A percentile compares a stretch with the other conserved stretches of the same genome.
phyloP scores from a whole-genome alignment of 2,329 filamentous ascomycete genomes.

The Leptographium radiaticola region DNA sequence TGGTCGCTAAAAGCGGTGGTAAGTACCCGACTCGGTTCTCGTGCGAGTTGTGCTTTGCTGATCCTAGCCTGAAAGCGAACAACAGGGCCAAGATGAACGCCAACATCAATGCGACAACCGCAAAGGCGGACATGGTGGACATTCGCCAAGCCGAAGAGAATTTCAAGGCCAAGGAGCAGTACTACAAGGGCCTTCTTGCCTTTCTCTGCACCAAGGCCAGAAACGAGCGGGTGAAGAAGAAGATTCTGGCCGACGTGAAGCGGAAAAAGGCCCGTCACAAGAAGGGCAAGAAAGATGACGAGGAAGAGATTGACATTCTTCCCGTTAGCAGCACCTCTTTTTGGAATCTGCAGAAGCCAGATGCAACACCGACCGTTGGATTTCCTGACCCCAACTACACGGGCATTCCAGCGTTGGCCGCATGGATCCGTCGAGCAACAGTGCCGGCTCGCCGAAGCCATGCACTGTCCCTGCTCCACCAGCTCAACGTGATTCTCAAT shows the following conservation, averaged over 20 bases:
- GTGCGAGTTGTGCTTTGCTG: no score
- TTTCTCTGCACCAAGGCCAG: background rate
- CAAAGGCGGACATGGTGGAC: background rate
- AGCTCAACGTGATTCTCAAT: background rate
- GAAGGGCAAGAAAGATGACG: no score
- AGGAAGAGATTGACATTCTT: background rate
- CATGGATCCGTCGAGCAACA: slow-evolving; percentile 4
- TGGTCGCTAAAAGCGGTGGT: background rate
- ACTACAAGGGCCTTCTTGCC: background rate
- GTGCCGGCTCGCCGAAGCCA: slow-evolving; percentile 2
- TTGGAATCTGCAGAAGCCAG: background rate
- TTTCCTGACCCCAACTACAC: background rate
- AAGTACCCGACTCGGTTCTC: no score
- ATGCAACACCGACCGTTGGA: background rate
- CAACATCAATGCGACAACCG: no score
- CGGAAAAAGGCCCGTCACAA: background rate
- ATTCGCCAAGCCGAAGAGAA: background rate
- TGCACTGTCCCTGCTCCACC: slow-evolving; percentile 1
- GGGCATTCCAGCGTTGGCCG: slow-evolving; percentile 3
- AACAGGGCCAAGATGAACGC: no score
- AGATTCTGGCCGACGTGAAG: background rate
- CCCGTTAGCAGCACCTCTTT: slow-evolving; percentile 5
- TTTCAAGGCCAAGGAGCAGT: background rate
- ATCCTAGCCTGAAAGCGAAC: no score
- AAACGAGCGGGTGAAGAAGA: background rate